Percentiles rank a stretch among this genome's conserved stretches.
These are phyloP conservation scores for Sugiyamaella marilandica DNA, from an alignment of 805 yeast species.

Conservation along the genomic window DNA sequence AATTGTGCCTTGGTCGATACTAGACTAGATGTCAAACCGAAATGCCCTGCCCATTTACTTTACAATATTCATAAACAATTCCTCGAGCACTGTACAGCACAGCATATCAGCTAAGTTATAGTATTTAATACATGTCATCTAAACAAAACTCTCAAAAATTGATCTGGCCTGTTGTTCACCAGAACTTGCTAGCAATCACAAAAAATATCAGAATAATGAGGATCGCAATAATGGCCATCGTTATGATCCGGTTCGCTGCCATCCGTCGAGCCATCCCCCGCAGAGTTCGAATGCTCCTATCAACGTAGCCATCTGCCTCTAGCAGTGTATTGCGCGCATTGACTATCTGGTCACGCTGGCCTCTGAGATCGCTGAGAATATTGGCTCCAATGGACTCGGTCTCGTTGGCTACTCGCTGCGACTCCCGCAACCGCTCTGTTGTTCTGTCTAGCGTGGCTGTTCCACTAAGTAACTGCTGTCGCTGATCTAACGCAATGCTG, in stretches of 20 bases:
- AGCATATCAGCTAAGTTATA: too few relatives aligned
- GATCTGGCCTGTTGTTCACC: conserved; percentile 32
- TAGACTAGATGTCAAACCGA: too few relatives aligned
- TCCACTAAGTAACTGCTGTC: conserved; percentile 73
- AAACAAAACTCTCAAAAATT: background rate
- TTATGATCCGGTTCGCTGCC: conserved; percentile 85
- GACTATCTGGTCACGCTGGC: conserved; percentile 88
- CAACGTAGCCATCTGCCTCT: conserved; percentile 92
- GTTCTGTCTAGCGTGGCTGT: conserved; percentile 79
- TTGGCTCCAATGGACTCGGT: conserved; percentile 90
- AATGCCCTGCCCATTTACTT: too few relatives aligned
- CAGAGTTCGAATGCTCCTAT: conserved; percentile 78
- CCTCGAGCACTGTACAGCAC: too few relatives aligned
- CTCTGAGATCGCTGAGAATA: conserved; percentile 78
- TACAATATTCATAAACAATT: too few relatives aligned
- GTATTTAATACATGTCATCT: too few relatives aligned
- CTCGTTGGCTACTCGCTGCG: conserved; percentile 85
- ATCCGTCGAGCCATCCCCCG: conserved; percentile 82
- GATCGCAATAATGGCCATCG: conserved; percentile 87
- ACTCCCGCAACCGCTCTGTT: conserved; percentile 76
- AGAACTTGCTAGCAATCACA: conserved; percentile 78
- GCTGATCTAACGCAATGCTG: conserved; percentile 54
- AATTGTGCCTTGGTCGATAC: too few relatives aligned
- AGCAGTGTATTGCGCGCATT: conserved; percentile 80
- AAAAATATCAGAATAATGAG: conserved; percentile 73